Base-by-base conservation (phyloP, 441 rosid species). In the Eutrema salsugineum region DNA sequence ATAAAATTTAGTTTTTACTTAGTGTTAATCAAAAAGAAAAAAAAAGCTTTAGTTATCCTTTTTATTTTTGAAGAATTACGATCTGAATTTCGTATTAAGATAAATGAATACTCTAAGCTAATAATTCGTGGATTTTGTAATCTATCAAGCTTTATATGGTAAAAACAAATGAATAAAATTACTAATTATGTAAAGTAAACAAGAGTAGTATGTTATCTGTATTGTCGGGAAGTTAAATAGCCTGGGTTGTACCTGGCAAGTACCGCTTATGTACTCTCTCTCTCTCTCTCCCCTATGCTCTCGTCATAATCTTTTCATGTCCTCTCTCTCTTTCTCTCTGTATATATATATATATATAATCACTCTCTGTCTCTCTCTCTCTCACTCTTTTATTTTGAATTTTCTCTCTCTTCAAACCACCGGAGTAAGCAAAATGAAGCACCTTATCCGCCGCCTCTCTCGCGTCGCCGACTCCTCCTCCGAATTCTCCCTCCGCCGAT, bases 401-500 rank as follows among this genome's bases (percentile, higher is more conserved):
- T 56, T 15, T 2, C 2, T 57, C 39, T 58, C 55, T 56, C 54
- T 9, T 51, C 5, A 36, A 39, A 19, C 47, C 61, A 39, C 66
- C 79, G 33, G 66, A 60, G 51, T 11, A 50, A 11, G 5, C 10
- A 40, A 17, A 35, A 92, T 93, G 98, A 93, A 93, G 85, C 89
- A 85, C 20, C 79, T 93, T 6, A 88, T 90, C 60, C 89, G 95
- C 81, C 94, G 98, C 32, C 81, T 92, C 72, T 86, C 97, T 0
- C 87, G 93, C 16, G 97, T 90, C 54, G 93, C 93, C 20, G 98
- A 92, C 76, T 83, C 89, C 14, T 87, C 93, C 16, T 80, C 86
- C 62, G 80, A 54, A 81, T 82, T 71, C 92, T 88, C 76, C 77
- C 76, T 6, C 77, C 77, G 17, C 6, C 60, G 71, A 32, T 68